Base-by-base conservation (phyloP, 495 filamentous ascomycete species). In the Podospora anserina region DNA sequence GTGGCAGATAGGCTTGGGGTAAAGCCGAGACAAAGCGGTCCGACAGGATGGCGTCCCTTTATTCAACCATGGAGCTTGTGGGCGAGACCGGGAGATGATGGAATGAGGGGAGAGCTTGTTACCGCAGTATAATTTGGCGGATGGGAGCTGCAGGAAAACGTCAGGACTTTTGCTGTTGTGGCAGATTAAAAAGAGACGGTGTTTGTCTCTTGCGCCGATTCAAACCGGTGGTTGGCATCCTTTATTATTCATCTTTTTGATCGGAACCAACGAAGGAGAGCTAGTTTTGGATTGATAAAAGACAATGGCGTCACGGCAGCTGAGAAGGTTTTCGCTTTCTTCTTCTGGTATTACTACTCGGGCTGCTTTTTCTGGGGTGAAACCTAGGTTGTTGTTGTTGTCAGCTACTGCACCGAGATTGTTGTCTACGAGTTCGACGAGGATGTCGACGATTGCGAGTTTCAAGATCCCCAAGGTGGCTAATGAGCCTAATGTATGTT, bases 401-500 rank as follows among this genome's bases (percentile, higher is more conserved):
- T 23, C 23, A 23, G 23, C 23, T 23, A 23, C 23, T n/a, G 30
- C 65, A 3, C 32, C 63, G 18, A 70, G 56, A 15, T 64, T 63
- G 11, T 39, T 49, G 27, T 26, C n/a, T 1, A 4, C 34, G 26
- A 69, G 34, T 44, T 61, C 30, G 2, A 30, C 55, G 58, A 78
- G 59, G 54, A 72, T 75, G 73, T 71, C 81, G 60, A 76, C 77
- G 13, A 69, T 93, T 62, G 92, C 92, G 53, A 83, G 87, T 59
- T 98, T 97, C 85, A 96, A 91, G 81, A 86, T 93, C 27, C 95
- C 95, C 59, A 89, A 87, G 69, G 85, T 97, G 66, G 83, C 89
- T 72, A 99, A 99, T 74, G 95, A 99, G 80, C 92, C 92, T 20
- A 99, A 97, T 76, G 95, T 97, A 82, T 76, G 91, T 83, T 58